These are phyloP conservation scores for Apiospora sp. DNA, from an alignment of 2,329 filamentous ascomycete genomes.

Conservation along the genomic window DNA sequence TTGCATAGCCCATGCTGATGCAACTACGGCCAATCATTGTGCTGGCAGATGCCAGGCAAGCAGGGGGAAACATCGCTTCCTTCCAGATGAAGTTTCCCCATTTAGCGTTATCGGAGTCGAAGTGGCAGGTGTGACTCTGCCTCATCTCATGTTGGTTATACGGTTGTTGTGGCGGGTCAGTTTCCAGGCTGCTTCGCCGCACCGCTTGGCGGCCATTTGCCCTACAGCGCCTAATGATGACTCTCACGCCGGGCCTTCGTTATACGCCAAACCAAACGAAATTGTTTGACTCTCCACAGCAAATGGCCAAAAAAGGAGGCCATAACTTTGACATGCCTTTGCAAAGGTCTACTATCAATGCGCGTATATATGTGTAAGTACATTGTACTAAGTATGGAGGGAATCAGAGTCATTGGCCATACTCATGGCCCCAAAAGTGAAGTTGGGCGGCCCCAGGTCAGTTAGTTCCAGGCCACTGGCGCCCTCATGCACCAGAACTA, in stretches of 20 bases:
- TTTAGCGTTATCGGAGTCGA: background rate
- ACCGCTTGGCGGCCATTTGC: too few relatives aligned
- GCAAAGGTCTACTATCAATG: too few relatives aligned
- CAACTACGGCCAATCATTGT: background rate
- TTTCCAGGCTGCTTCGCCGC: constrained; percentile 10
- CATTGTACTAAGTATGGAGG: too few relatives aligned
- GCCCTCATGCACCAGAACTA: too few relatives aligned
- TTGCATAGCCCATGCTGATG: background rate
- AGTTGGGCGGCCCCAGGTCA: too few relatives aligned
- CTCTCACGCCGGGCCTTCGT: background rate
- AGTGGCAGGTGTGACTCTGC: background rate
- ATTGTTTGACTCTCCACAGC: background rate
- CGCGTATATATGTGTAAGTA: too few relatives aligned
- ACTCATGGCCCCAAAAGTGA: too few relatives aligned
- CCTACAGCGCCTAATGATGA: too few relatives aligned
- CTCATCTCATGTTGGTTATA: background rate
- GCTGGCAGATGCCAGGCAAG: background rate
- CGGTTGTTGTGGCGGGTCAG: background rate
- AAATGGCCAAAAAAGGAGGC: too few relatives aligned
- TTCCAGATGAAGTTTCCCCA: background rate
- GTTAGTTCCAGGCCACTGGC: too few relatives aligned
- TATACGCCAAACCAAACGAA: background rate
- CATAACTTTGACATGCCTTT: too few relatives aligned
- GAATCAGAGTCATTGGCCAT: too few relatives aligned
- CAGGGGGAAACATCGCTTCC: background rate